phyloP scores from a whole-genome alignment of 129 eudicot species.

The Flaveria brownii region DNA sequence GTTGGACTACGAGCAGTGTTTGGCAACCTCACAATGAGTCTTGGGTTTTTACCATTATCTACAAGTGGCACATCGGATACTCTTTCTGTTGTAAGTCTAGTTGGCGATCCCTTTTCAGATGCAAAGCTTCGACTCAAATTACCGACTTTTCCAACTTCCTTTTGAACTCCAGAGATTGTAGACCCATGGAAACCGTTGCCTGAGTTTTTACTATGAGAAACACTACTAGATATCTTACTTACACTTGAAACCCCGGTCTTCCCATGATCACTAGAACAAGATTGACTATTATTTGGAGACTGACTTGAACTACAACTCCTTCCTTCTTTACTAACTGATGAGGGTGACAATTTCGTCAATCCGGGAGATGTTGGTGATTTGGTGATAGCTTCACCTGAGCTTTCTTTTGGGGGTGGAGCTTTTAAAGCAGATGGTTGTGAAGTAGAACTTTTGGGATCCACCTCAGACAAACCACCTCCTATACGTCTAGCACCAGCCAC shows the following conservation, averaged over 20 bases:
- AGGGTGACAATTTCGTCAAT: conserved; percentile 36
- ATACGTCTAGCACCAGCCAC: conserved; percentile 32
- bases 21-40: conserved; percentile 71
- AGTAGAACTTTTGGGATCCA: conserved; percentile 43
- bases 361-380: conserved; percentile 57
- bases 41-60: conserved; percentile 54
- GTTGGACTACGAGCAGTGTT: conserved; percentile 59
- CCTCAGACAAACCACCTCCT: conserved; percentile 36
- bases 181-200: conserved; percentile 50
- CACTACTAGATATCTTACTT: conserved; percentile 49
- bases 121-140: too few species aligned
- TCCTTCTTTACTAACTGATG: conserved; percentile 53
- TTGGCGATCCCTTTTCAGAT: too few species aligned
- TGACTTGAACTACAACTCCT: conserved; percentile 78
- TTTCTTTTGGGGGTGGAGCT: conserved; percentile 36
- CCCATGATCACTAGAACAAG: conserved; percentile 56
- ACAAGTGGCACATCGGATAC: conserved; percentile 35
- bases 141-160: conserved; percentile 47
- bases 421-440: conserved; percentile 54
- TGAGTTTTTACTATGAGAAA: conserved; percentile 53
- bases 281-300: conserved; percentile 68
- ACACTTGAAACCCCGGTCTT: conserved; percentile 39
- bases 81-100: too few species aligned
- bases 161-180: conserved; percentile 44
- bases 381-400: conserved; percentile 40